These are phyloP conservation scores for Sindora glabra DNA, from an alignment of 306 rosid species.

Conservation along the genomic window DNA sequence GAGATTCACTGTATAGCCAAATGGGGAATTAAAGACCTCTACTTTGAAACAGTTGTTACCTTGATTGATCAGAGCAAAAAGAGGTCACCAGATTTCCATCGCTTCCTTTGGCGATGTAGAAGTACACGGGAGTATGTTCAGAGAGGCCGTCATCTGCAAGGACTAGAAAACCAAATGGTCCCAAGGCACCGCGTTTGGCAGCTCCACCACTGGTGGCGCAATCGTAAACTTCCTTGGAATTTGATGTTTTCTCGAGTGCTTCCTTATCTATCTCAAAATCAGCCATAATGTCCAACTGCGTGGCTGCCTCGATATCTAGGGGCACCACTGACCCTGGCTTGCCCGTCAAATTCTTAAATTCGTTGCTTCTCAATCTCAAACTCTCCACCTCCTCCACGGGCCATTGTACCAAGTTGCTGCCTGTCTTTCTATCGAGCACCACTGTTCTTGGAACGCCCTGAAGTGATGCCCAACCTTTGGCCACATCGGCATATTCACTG, in stretches of 20 bases:
- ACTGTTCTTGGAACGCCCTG: slow-evolving; percentile 89
- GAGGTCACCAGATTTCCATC: slow-evolving; percentile 49
- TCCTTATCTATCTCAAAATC: slow-evolving; percentile 72
- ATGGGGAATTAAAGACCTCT: too few species aligned
- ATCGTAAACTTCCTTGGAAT: slow-evolving; percentile 31
- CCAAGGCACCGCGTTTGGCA: slow-evolving; percentile 59
- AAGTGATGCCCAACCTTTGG: slow-evolving; percentile 87
- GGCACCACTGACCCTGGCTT: slow-evolving; percentile 57
- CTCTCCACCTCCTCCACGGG: slow-evolving; percentile 68
- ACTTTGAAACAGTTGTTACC: too few species aligned
- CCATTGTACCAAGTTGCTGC: slow-evolving; percentile 71
- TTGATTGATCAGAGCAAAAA: slow-evolving; percentile 71
- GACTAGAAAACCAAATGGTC: slow-evolving; percentile 84
- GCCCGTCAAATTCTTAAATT: slow-evolving; percentile 36
- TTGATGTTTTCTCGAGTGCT: slow-evolving; percentile 31
- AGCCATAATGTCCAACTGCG: slow-evolving; percentile 78
- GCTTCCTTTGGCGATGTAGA: slow-evolving; percentile 54
- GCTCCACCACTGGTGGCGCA: slow-evolving; percentile 62
- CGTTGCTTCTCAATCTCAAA: slow-evolving; percentile 45
- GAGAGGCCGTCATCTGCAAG: slow-evolving; percentile 61
- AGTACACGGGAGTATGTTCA: slow-evolving; percentile 74
- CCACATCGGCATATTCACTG: slow-evolving; percentile 67
- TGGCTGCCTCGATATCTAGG: slow-evolving; percentile 51
- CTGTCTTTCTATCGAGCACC: slow-evolving; percentile 55
- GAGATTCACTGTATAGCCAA: neutral